Conservation (phyloP, 495 filamentous ascomycete genomes). For the Neurospora sp. region DNA sequence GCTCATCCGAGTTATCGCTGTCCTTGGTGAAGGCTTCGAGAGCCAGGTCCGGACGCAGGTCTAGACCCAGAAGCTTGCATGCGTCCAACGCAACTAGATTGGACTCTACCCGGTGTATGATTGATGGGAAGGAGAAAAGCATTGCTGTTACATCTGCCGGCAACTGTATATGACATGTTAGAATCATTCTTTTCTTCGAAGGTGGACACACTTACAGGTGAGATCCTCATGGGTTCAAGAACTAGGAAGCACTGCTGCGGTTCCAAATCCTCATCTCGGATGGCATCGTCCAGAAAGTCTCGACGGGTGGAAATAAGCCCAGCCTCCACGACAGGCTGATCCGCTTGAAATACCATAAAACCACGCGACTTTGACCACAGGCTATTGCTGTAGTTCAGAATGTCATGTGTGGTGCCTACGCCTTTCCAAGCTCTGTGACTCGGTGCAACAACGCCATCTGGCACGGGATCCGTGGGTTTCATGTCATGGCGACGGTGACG, state of each 20-base stretch:
- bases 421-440: constrained; percentile 14
- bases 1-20: constrained; percentile 80
- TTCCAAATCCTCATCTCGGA: constrained; percentile 22
- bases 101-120: constrained; percentile 73
- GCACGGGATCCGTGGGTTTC: constrained; percentile 32
- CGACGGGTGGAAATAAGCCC: constrained; percentile 63
- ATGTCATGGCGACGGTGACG: constrained; percentile 32
- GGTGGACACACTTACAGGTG: constrained; percentile 46
- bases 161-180: constrained; percentile 40
- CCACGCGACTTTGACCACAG: constrained; percentile 26
- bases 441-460: constrained; percentile 22
- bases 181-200: background rate
- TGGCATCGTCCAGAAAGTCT: constrained; percentile 63
- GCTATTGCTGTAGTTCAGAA: constrained; percentile 36
- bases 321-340: constrained; percentile 72
- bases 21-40: constrained; percentile 93
- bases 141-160: constrained; percentile 52
- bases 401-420: constrained; percentile 17
- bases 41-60: constrained; percentile 56
- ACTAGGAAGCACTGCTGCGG: constrained; percentile 36
- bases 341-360: constrained; percentile 32
- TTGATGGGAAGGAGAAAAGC: constrained; percentile 68
- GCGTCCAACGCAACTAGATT: constrained; percentile 70
- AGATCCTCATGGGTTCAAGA: constrained; percentile 53
- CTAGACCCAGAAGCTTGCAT: constrained; percentile 43